Evolutionary conservation across 2,329 filamentous ascomycete species (phyloP), one percentile per base, ranked within the genome.

Genomic region (Triangularia setosa): DNA sequence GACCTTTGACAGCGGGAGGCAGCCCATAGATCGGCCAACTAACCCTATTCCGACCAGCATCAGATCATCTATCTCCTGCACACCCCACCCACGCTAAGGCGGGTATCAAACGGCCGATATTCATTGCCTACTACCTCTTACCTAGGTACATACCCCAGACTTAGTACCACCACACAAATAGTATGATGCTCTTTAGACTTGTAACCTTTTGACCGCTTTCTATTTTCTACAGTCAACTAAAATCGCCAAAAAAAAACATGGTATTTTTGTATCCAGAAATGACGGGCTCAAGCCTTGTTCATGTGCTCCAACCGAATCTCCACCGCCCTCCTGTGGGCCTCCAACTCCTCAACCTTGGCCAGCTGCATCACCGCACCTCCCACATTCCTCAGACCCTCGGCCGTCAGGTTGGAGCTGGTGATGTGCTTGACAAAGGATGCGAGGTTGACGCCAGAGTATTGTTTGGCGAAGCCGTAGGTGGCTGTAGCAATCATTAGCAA

Each of bases 341-440:
- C 94, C 28, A 99, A 81, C 75, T 96, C 92, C 78, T 99, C 95
- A 1, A 98, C 93, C 73, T 91, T 91, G 24, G 95, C 95, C 57
- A 99, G 83, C 77, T 94, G 90, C 92, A 98, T 97, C 60, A 99
- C 95, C 4, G 95, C 93, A 61, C 83, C 81, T 33, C 94, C 92
- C 2, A 99, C 90, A 72, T 96, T 95, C 71, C 85, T 84, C 67
- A 99, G 81, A 23, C 95, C 95, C 72, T 97, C 85, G 18, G 88
- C 86, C 1, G 92, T 96, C 67, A 99, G 83, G 76, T 96, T 91
- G 0, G 93, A 92, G 79, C 91, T 95, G 40, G 95, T 99, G 73
- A 99, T 97, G 82, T 98, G 93, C 81, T 99, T 99, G 76, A 97
- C 86, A 79, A 97, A 99, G 2, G 94, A 98, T 30, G 87, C 92